phyloP scores from a whole-genome alignment of 345 rosid genomes.

The Eucalyptus erythrocorys region DNA sequence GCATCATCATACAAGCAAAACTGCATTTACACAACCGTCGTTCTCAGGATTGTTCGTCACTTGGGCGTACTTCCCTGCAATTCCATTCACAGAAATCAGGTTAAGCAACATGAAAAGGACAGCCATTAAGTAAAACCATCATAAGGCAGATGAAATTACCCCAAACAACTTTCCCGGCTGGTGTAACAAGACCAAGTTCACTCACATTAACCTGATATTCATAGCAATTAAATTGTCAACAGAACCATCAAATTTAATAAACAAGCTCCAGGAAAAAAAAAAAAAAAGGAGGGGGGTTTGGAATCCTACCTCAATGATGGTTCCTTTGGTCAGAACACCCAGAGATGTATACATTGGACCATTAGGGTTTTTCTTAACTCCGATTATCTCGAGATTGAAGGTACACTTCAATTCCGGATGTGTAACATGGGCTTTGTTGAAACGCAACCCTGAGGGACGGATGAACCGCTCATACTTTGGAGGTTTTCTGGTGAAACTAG shows the following conservation, averaged over 20 bases:
- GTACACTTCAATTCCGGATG: conserved; percentile 95
- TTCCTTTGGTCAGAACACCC: conserved; percentile 94
- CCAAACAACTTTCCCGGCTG: conserved; percentile 95
- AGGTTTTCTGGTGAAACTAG: conserved; percentile 93
- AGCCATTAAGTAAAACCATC: neutral
- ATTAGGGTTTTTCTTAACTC: conserved; percentile 90
- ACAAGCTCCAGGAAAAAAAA: neutral
- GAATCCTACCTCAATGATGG: conserved; percentile 70
- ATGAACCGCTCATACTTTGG: conserved; percentile 98
- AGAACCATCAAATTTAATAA: neutral
- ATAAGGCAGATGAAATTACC: conserved; percentile 32
- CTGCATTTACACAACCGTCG: conserved; percentile 92
- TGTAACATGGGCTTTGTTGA: conserved; percentile 89
- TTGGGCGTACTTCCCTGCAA: conserved; percentile 89
- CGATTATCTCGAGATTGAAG: conserved; percentile 85
- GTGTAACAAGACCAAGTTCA: conserved; percentile 91
- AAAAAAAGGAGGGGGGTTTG: fast-evolving
- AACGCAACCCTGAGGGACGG: conserved; percentile 87
- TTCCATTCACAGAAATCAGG: neutral
- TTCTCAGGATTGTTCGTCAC: conserved; percentile 95
- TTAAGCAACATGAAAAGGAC: neutral
- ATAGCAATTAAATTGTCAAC: neutral
- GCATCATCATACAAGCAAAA: conserved; percentile 58
- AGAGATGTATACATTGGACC: conserved; percentile 96
- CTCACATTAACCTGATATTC: conserved; percentile 79